phyloP scores from a whole-genome alignment of 2,329 filamentous ascomycete species.

The Ophiosphaerella narmari region DNA sequence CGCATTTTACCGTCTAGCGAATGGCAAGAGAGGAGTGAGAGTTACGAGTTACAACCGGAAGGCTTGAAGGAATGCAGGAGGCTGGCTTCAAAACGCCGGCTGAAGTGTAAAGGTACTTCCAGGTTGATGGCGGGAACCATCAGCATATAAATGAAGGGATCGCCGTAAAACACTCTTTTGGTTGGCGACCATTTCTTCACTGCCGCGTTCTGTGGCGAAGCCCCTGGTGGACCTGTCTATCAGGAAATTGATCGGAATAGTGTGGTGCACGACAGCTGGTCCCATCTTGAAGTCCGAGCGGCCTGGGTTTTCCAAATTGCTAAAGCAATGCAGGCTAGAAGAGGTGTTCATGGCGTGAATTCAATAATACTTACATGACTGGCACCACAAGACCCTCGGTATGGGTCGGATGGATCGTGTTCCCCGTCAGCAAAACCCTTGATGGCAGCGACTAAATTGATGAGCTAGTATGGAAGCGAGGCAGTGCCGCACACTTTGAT shows the following conservation, averaged over 20 bases:
- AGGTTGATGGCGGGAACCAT: not conserved
- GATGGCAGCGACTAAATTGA: not conserved
- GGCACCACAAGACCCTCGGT: not conserved
- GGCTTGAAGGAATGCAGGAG: not conserved
- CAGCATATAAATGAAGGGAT: not conserved
- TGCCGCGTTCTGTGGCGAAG: not conserved
- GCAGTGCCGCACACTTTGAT: too few relatives aligned
- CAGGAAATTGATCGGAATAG: not conserved
- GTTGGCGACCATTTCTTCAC: not conserved
- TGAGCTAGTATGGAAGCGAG: not conserved
- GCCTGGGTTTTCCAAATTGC: not conserved
- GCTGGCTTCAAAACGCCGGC: not conserved
- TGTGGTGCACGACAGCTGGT: not conserved
- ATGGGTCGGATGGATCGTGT: not conserved
- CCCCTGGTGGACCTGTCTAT: not conserved
- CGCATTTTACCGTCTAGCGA: slow-evolving; percentile 25
- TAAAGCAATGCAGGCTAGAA: not conserved
- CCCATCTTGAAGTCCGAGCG: not conserved
- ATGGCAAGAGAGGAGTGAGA: not conserved
- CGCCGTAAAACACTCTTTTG: not conserved
- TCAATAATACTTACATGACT: not conserved
- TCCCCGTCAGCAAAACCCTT: not conserved
- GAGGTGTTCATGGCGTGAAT: not conserved
- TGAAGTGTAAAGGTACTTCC: not conserved
- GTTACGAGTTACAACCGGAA: not conserved